A percentile compares a stretch with the other conserved stretches of the same genome.
Evolutionary conservation across 2,329 filamentous ascomycete genomes (phyloP).

Genomic region (Beauveria pseudobassiana): DNA sequence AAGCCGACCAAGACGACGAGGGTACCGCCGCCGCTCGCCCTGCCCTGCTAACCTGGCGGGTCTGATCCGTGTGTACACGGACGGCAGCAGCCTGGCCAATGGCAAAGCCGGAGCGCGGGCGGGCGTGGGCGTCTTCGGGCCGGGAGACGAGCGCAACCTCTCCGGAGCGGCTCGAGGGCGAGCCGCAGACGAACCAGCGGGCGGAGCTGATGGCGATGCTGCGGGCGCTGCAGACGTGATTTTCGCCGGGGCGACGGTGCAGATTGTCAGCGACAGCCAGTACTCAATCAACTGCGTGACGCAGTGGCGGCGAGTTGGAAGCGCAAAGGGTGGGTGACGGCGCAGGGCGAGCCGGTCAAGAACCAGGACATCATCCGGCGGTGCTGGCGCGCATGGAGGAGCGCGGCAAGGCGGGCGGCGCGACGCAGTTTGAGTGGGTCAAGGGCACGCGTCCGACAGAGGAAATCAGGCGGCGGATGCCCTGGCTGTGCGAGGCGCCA

Average conservation of each 20-base stretch:
- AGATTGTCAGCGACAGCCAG: conserved; percentile 81
- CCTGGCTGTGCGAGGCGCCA: conserved; percentile 54
- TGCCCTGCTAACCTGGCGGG: conserved; percentile 19
- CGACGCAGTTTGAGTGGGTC: conserved; percentile 76
- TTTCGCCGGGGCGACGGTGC: conserved; percentile 57
- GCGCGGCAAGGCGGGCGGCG: conserved; percentile 49
- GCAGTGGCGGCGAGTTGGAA: conserved; percentile 72
- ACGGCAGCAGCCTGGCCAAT: conserved; percentile 55
- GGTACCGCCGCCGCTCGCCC: conserved; percentile 9
- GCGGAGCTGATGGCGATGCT: conserved; percentile 89
- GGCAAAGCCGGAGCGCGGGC: conserved; percentile 47
- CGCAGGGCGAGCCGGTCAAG: conserved; percentile 62
- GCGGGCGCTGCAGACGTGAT: conserved; percentile 73
- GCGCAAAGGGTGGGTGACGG: conserved; percentile 69
- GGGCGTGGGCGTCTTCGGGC: conserved; percentile 58
- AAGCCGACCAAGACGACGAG: conserved; percentile 14
- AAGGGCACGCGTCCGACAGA: conserved; percentile 66
- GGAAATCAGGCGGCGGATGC: conserved; percentile 78
- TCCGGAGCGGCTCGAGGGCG: conserved; percentile 70
- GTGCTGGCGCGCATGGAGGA: conserved; percentile 66
- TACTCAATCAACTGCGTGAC: conserved; percentile 89
- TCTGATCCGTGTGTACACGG: conserved; percentile 49
- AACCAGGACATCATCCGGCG: conserved; percentile 78
- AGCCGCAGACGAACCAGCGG: conserved; percentile 84
- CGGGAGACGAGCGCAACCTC: conserved; percentile 51